These are phyloP conservation scores for Kwoniella sp. DNA, from an alignment of 768 basidiomycete species.

Conservation along the genomic window DNA sequence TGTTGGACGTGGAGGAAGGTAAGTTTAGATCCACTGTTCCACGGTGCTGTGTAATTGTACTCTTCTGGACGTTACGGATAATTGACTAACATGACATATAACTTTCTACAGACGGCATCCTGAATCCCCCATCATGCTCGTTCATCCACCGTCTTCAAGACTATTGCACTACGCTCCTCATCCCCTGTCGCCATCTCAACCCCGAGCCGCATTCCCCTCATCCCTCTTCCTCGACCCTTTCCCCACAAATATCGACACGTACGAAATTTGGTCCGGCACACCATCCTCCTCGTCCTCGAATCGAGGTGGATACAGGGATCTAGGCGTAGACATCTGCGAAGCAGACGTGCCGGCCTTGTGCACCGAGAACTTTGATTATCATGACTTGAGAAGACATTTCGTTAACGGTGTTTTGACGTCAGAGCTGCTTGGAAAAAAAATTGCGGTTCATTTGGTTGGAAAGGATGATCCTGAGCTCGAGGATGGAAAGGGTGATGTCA, in stretches of 20 bases:
- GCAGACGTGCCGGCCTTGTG: constrained; percentile 87
- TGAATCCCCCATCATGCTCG: constrained; percentile 60
- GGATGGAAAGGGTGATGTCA: constrained; percentile 16
- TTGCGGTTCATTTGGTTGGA: constrained; percentile 83
- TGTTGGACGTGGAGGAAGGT: constrained; percentile 53
- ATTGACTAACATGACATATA: too few relatives aligned
- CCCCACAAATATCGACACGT: constrained; percentile 63
- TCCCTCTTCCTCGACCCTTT: constrained; percentile 67
- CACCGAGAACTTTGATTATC: constrained; percentile 98
- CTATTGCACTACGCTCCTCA: constrained; percentile 45
- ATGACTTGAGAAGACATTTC: constrained; percentile 87
- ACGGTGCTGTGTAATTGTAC: not conserved
- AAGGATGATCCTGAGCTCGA: constrained; percentile 21
- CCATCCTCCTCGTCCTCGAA: constrained; percentile 19
- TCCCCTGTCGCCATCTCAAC: constrained; percentile 40
- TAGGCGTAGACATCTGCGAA: constrained; percentile 55
- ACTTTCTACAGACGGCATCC: constrained; percentile 63
- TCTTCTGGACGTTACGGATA: too few relatives aligned
- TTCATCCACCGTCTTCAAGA: constrained; percentile 49
- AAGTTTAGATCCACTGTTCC: constrained; percentile 9
- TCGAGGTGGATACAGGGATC: constrained; percentile 49
- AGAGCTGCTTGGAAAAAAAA: constrained; percentile 90
- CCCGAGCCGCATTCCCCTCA: constrained; percentile 41
- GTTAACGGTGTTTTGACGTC: constrained; percentile 92
- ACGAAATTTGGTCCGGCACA: constrained; percentile 84